phyloP scores from a whole-genome alignment of 2,329 filamentous ascomycete species.

The Fusarium sp. region DNA sequence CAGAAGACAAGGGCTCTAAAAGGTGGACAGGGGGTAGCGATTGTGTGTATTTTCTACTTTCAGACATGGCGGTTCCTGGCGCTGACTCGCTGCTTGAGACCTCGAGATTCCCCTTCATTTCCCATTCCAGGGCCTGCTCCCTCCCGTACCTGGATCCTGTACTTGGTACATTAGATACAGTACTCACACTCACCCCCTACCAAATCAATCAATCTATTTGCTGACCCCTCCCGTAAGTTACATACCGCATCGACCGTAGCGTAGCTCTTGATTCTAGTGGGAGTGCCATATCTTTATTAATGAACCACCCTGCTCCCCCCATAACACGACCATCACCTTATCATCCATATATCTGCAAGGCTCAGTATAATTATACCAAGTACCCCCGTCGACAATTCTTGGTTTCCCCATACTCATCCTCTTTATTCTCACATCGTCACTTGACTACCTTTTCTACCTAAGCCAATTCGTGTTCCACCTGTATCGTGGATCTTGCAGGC shows the following conservation, averaged over 20 bases:
- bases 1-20: constrained; percentile 10
- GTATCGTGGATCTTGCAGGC: constrained; percentile 29
- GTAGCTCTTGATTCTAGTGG: constrained; percentile 11
- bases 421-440: constrained; percentile 9
- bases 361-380: constrained; percentile 34
- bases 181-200: constrained; percentile 3
- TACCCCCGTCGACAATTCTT: constrained; percentile 19
- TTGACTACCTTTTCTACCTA: constrained; percentile 1
- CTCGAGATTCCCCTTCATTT: constrained; percentile 41
- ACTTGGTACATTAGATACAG: constrained; percentile 35
- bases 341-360: constrained; percentile 5
- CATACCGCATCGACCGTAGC: constrained; percentile 9
- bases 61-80: constrained; percentile 30
- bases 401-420: constrained; percentile 10
- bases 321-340: constrained; percentile 36
- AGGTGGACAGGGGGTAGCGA: background rate
- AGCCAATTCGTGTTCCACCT: constrained; percentile 4
- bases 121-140: constrained; percentile 25
- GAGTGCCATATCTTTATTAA: constrained; percentile 42
- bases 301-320: constrained; percentile 37
- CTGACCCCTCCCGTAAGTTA: constrained; percentile 44
- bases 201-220: constrained; percentile 42
- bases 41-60: constrained; percentile 31
- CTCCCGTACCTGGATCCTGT: constrained; percentile 37
- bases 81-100: constrained; percentile 39